Evolutionary conservation across 176 grass and related monocot genomes (phyloP).

Genomic region (Poa annua): DNA sequence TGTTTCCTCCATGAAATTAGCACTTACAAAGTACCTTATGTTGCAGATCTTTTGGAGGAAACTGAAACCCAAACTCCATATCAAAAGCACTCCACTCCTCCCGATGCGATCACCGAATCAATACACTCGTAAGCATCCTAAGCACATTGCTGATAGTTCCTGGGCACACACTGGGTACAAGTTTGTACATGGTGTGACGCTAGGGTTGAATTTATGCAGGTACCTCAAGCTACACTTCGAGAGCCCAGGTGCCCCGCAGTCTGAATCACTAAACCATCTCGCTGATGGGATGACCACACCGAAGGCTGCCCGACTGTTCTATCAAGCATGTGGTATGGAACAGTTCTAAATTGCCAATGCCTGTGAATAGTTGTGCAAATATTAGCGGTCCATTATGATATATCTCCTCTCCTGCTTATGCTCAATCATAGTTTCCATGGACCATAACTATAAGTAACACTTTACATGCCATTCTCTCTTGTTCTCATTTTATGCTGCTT

Average conservation of each 20-base stretch:
- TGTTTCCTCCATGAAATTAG: slow-evolving; percentile 25
- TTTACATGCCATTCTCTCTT: not conserved
- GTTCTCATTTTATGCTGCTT: not conserved
- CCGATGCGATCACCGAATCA: slow-evolving; percentile 60
- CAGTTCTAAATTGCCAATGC: slow-evolving; percentile 22
- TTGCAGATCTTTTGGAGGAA: slow-evolving; percentile 75
- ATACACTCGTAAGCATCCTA: slow-evolving; percentile 64
- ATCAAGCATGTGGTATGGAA: slow-evolving; percentile 78
- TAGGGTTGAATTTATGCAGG: slow-evolving; percentile 51
- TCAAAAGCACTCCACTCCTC: slow-evolving; percentile 36
- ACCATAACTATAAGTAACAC: slow-evolving; percentile 1
- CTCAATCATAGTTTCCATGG: slow-evolving; percentile 20
- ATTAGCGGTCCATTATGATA: not conserved
- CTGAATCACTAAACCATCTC: slow-evolving; percentile 72
- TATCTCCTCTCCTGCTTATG: slow-evolving; percentile 2
- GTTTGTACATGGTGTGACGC: slow-evolving; percentile 32
- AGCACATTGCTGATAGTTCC: slow-evolving; percentile 26
- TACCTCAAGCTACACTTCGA: slow-evolving; percentile 85
- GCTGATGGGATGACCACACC: slow-evolving; percentile 65
- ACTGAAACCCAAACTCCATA: slow-evolving; percentile 77
- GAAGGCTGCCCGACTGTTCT: slow-evolving; percentile 76
- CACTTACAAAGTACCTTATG: not conserved
- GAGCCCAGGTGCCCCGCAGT: slow-evolving; percentile 54
- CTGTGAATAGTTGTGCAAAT: not conserved
- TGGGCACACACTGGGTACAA: slow-evolving; percentile 6